These are phyloP conservation scores for Mortierella sp. DNA, from an alignment of 371 early-diverging fungal species.

Conservation along the genomic window DNA sequence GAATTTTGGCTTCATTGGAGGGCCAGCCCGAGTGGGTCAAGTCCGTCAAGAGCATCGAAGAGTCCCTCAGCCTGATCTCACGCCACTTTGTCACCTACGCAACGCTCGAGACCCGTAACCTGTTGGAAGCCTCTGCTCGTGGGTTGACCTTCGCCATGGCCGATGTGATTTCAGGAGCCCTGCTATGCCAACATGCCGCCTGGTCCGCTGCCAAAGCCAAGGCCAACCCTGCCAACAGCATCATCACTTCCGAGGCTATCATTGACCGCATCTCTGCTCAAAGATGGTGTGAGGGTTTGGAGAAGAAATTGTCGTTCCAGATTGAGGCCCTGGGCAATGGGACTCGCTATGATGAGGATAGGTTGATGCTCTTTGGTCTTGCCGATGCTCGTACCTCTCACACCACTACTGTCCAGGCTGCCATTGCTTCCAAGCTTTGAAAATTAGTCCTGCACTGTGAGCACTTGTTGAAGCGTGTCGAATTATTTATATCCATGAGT, in stretches of 20 bases:
- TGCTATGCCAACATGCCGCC: constrained; percentile 67
- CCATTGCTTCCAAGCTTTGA: constrained; percentile 34
- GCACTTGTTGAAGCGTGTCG: neutral
- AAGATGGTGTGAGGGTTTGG: constrained; percentile 50
- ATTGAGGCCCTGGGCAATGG: constrained; percentile 35
- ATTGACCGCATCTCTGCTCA: constrained; percentile 37
- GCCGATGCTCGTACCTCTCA: constrained; percentile 31
- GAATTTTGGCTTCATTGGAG: constrained; percentile 38
- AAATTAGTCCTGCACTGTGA: neutral
- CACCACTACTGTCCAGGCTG: constrained; percentile 1
- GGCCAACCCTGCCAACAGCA: neutral
- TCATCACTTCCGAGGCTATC: constrained; percentile 23
- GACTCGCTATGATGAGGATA: constrained; percentile 46
- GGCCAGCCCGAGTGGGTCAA: constrained; percentile 30
- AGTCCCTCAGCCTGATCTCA: constrained; percentile 44
- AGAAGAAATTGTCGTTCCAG: constrained; percentile 41
- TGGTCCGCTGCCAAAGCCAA: constrained; percentile 60
- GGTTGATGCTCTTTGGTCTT: constrained; percentile 50
- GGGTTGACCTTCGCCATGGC: constrained; percentile 70
- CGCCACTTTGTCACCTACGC: constrained; percentile 46
- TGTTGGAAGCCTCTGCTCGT: constrained; percentile 64
- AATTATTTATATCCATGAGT: neutral
- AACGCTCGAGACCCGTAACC: constrained; percentile 39
- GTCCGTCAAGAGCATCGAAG: constrained; percentile 48
- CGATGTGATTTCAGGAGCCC: constrained; percentile 62